Evolutionary conservation across 371 early-diverging fungal species (phyloP), one percentile per base, ranked within the genome.

Genomic region (Mortierella sp.): DNA sequence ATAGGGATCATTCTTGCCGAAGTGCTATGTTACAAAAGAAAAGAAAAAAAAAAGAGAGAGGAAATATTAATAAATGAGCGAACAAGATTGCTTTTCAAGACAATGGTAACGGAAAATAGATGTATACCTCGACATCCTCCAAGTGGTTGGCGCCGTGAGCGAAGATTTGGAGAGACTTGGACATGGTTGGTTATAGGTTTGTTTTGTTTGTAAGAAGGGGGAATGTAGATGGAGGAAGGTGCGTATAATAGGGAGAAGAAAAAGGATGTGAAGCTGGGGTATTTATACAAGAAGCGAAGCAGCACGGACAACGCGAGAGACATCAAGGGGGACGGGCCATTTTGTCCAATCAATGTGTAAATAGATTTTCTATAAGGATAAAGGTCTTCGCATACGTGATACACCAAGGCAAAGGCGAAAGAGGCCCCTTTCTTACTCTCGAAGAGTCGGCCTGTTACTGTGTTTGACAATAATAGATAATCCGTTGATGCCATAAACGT

Each of bases 1-100:
- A 69, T 75, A 75, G 72, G 80, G 74, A 48, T 80, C 80, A 61
- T 80, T 80, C 74, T 74, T 74, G 60, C 80, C 80, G 21, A 68
- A 48, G 60, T 36, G 52, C 72, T 74, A 45, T 24, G 7, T 15
- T 55, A n/a, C 28, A 28, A 28, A 58, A 33, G 36, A 58, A 32
- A 43, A 43, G 2, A 28, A 28, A 58, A 33, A 58, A 58, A 32
- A 43, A 43, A 8, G 57, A 45, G 24, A 16, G 28, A n/a, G n/a
- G n/a, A 57, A 16, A 38, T 7, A n/a, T 16, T 3, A 64, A 10
- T 7, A 36, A 16, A 24, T 53, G 0, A 50, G 33, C 0, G 40
- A 60, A 13, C 1, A 22, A 11, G 24, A 16, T 47, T 47, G 47
- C 19, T 47, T 47, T 47, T 4, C 19, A 3, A 3, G 47, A 43